These are phyloP conservation scores for Colletotrichum phormii DNA, from an alignment of 2,329 filamentous ascomycete genomes.

Conservation along the genomic window DNA sequence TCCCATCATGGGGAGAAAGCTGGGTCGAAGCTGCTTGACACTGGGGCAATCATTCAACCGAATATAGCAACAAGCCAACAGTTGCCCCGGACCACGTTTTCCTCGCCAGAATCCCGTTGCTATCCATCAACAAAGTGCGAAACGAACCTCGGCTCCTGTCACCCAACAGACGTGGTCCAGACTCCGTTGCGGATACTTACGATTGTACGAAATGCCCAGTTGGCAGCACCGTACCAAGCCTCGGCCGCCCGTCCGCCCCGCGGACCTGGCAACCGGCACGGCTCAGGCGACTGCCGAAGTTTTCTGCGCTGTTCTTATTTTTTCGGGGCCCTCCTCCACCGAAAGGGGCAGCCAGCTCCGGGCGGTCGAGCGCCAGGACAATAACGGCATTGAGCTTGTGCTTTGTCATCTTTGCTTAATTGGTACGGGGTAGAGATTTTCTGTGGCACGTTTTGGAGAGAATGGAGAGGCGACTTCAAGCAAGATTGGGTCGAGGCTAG, in stretches of 20 bases:
- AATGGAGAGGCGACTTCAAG: background rate
- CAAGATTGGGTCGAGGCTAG: background rate
- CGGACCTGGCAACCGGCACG: slow-evolving; percentile 20
- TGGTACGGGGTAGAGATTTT: slow-evolving; percentile 19
- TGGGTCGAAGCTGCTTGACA: background rate
- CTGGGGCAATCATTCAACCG: slow-evolving; percentile 31
- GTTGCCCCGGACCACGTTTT: slow-evolving; percentile 25
- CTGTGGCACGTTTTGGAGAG: background rate
- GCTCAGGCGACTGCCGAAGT: slow-evolving; percentile 2
- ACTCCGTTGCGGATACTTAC: background rate
- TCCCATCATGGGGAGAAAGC: background rate
- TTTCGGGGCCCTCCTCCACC: background rate
- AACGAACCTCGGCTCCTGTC: slow-evolving; percentile 24
- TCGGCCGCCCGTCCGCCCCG: slow-evolving; percentile 11
- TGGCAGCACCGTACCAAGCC: background rate
- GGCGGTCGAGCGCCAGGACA: background rate
- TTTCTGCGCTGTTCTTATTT: background rate
- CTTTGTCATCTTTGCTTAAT: slow-evolving; percentile 32
- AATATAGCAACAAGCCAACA: slow-evolving; percentile 1
- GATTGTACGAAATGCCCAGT: background rate
- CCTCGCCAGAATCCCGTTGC: background rate
- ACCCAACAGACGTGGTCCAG: slow-evolving; percentile 14
- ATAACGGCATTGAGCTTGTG: background rate
- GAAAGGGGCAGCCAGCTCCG: slow-evolving; percentile 20
- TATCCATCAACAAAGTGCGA: background rate